A percentile compares a stretch with the other conserved stretches of the same genome.
These are phyloP conservation scores for Berberis vulgaris DNA, from an alignment of 164 flowering plant species.

Conservation along the genomic window DNA sequence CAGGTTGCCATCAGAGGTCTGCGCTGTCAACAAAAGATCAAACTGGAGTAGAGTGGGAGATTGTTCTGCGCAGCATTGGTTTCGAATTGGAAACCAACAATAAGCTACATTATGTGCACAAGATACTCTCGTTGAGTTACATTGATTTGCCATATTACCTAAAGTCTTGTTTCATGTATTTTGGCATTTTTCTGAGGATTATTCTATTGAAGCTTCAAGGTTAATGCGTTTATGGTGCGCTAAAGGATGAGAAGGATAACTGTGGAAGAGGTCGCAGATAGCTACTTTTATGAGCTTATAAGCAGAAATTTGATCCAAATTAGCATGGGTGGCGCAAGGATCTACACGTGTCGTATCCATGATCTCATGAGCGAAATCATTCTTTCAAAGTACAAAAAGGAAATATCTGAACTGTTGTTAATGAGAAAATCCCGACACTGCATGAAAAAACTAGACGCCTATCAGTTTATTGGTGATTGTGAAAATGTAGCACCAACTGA, in stretches of 20 bases:
- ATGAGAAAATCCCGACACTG: background rate
- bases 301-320: constrained; percentile 9
- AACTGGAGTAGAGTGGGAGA: background rate
- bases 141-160: constrained; percentile 4
- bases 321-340: background rate
- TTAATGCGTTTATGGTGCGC: constrained; percentile 7
- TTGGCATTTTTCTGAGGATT: constrained; percentile 1
- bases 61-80: background rate
- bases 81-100: too few species aligned
- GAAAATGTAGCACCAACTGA: too few species aligned
- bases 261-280: constrained; percentile 3
- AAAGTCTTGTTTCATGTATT: constrained; percentile 1
- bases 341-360: constrained; percentile 3
- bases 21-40: background rate
- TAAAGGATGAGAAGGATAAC: constrained; percentile 1
- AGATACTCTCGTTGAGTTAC: background rate
- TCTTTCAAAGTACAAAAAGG: constrained; percentile 2
- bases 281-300: constrained; percentile 1
- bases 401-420: background rate
- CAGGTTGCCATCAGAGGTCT: background rate
- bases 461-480: background rate
- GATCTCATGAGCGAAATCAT: constrained; percentile 13
- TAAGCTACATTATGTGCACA: background rate
- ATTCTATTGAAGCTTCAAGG: background rate
- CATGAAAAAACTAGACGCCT: background rate